Base-by-base conservation (phyloP, 805 yeast genomes). In the Schwanniomyces vanrijiae region DNA sequence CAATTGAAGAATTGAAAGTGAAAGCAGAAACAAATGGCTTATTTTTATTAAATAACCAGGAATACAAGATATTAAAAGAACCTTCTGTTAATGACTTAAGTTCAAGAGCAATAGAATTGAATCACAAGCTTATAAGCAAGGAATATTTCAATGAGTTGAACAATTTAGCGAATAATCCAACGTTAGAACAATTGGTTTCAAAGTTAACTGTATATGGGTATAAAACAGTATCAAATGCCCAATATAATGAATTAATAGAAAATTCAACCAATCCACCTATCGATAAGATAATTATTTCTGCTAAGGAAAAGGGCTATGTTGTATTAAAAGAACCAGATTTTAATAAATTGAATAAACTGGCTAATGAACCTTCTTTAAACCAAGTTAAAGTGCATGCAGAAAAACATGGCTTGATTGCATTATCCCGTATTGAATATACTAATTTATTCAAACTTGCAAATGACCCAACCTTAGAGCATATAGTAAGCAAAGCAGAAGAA, bases 361-460 rank as follows among this genome's bases (percentile, higher is more conserved):
- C 75, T 0, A 49, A 63, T 46, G 63, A 62, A 10, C 77, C 77
- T 22, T 53, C 60, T 14, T 57, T 69, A 26, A 62, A 60, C 18
- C 71, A 66, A 31, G 62, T 72, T 5, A 65, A 70, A 41, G 47
- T 54, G 11, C 64, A 62, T 10, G 75, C 75, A 0, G 74, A 68
- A 41, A 61, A 47, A n/a, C 62, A 59, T 38, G 59, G 61, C 11
- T 61, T 68, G 43, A 60, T 68, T 6, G 65, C 75, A 2, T 55
- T 72, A 39, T 43, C 62, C 1, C 59, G 62, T 45, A 37, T 47
- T 1, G 77, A 72, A 47, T 69, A 66, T 42, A 60, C 74, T 19
- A 54, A 57, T 18, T 56, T 73, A 34, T 64, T 58, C 20, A 56
- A 56, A 26, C 29, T 45, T 20, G 66, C 68, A 1, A 52, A 64